Evolutionary conservation across 176 grass and related monocot species (phyloP), one percentile per base, ranked within the genome.

Genomic region (Areca catechu): DNA sequence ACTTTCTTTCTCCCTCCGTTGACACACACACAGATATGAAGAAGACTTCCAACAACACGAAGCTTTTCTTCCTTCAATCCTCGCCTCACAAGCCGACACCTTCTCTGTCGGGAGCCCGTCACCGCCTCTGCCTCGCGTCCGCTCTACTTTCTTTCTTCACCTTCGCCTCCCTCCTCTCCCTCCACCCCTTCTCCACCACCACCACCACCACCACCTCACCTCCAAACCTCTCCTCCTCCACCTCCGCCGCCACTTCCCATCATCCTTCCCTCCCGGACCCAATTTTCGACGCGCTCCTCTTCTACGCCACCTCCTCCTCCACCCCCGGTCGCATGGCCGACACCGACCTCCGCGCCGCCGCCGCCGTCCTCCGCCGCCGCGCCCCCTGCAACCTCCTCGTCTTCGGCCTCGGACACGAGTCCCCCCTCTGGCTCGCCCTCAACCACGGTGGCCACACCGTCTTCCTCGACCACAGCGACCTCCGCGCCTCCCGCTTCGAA

Each of bases 391-490:
- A 88, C 69, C 67, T 98, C 59, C 71, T 98, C 18, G 87, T 92
- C 48, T 98, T 92, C 51, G 93, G 93, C 7, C 78, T 98, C 1
- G 87, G 93, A 24, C 80, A 64, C 14, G 93, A 98, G 87, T 88
- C 83, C 62, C 80, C 86, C 25, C 78, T 98, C 49, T 92, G 93
- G 93, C 83, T 84, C 20, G 91, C 91, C 20, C 83, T 96, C 20
- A 96, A 96, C 81, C 76, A 79, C 67, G 91, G 91, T 56, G 91
- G 91, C 0, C 82, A 80, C 22, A 96, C 91, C 0, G 91, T 96
- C 51, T 96, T 96, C 77, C 71, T 96, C 4, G 91, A 96, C 62
- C 87, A 97, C 78, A 97, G 91, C 85, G 85, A 97, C 74, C 91
- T 88, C 76, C 91, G 88, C 80, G 80, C 91, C 53, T 78, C 93